A percentile compares a stretch with the other conserved stretches of the same genome.
Conservation (phyloP, 78 protist species). For the Diacronema lutheri region DNA sequence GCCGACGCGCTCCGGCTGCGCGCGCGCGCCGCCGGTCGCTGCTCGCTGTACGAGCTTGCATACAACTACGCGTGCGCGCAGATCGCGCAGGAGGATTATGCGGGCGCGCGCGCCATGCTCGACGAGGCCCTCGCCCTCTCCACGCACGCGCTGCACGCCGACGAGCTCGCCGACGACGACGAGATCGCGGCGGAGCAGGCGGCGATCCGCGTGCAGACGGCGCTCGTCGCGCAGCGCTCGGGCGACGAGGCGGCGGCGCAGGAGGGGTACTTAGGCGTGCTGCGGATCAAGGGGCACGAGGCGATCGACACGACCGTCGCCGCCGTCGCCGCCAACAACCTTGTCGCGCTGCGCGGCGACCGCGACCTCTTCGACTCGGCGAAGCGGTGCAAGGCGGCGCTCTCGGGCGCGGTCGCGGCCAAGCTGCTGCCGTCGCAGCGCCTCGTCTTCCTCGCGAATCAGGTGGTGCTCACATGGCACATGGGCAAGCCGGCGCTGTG, state of each 20-base stretch:
- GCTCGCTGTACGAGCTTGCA: not conserved
- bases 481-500: not conserved
- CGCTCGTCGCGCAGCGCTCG: not conserved
- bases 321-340: constrained; percentile 38
- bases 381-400: not conserved
- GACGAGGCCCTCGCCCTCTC: not conserved
- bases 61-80: constrained; percentile 3
- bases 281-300: not conserved
- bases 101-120: not conserved
- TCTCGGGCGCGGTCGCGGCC: not conserved
- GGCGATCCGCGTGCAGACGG: not conserved
- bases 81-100: not conserved
- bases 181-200: not conserved
- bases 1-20: too few species aligned
- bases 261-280: not conserved
- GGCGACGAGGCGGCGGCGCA: not conserved
- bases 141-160: not conserved
- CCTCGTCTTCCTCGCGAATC: not conserved
- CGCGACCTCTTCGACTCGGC: constrained; percentile 10
- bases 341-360: not conserved
- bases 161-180: not conserved
- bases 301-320: constrained; percentile 4
- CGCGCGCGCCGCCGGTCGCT: too few species aligned
- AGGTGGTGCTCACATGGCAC: not conserved
- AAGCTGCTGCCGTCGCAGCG: not conserved